Base-by-base conservation (phyloP, 257 asterid species). In the Pogostemon cablin region DNA sequence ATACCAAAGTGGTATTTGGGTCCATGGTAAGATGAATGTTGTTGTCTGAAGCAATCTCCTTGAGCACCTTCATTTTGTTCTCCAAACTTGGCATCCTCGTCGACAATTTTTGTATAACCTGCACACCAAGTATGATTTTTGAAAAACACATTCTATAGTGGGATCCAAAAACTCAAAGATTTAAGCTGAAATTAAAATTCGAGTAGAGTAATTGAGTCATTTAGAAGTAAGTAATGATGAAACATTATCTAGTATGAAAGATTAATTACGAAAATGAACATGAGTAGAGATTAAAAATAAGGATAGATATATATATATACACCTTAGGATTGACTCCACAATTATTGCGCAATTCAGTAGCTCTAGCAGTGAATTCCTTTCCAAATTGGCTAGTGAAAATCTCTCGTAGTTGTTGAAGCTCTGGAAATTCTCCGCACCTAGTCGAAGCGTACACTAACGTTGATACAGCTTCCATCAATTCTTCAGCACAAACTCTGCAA, bases 351-450 rank as follows among this genome's bases (percentile, higher is more conserved):
- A 95, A 70, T 63, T 91, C 95, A 65, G 74, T 78, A n/a, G 97
- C 97, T 4, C 93, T 81, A 50, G 78, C 82, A 0, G 66, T 82
- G 3, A 91, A 90, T 64, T 88, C 98, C 68, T 74, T 91, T 34
- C 99, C 97, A 47, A 72, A 91, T 0, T 83, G 78, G 1, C 85
- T 66, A 2, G 83, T 65, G 73, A 91, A 83, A 58, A 86, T 75
- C 6, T 56, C 42, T 0, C 96, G 90, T 69, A 90, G 85, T 80
- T 91, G 85, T 61, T 81, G 92, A 75, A 95, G 97, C 59, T 95
- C 98, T 1, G 99, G 99, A 83, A 91, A 89, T 1, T 91, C 97
- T 9, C 99, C 99, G 71, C 96, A 89, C 77, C 99, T 86, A 39
- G 96, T 68, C 53, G 95, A 70, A 3, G 97, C 96, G 76, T 57